Base-by-base conservation (phyloP, 371 early-diverging fungal species). In the Parasitella parasitica region DNA sequence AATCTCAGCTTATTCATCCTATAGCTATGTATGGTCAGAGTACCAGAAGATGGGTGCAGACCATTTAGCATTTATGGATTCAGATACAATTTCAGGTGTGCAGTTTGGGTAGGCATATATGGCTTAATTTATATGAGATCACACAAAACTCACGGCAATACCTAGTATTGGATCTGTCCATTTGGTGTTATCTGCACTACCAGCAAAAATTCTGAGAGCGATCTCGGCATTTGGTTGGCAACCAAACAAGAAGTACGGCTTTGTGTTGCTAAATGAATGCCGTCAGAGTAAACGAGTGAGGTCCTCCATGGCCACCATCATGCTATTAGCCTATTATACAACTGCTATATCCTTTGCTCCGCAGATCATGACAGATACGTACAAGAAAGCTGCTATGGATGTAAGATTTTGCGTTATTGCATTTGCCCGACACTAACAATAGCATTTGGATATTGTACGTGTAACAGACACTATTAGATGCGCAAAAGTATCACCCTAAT, bases 141-240 rank as follows among this genome's bases (percentile, higher is more conserved):
- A n/a, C n/a, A n/a, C n/a, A n/a, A n/a, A n/a, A 15, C 27, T 15
- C 1, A n/a, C 16, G 6, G 3, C 2, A 0, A 4, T 38, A 26
- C 2, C 12, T 63, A 85, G 87, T 12, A 76, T 86, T 59, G 88
- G 86, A 26, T 77, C 88, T 8, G 82, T 85, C 38, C 80, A 88
- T 58, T 68, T 86, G 4, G 82, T 88, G 1, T 69, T 88, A 38
- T 84, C 86, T 2, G 76, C 79, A 16, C 70, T 88, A 51, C 86
- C 88, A 0, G 74, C 80, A 34, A 88, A 88, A 59, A 77, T 86
- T 27, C 70, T 84, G 0, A 78, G 78, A 7, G 76, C 84, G 12
- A 72, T 86, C 15, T 73, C 75, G 15, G 78, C 78, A 1, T 76
- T 88, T 51, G 86, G 86, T 13, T 85, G 83, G 80, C 79, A 79